Evolutionary conservation across 345 rosid genomes (phyloP).

Genomic region (Rhodamnia rubescens): DNA sequence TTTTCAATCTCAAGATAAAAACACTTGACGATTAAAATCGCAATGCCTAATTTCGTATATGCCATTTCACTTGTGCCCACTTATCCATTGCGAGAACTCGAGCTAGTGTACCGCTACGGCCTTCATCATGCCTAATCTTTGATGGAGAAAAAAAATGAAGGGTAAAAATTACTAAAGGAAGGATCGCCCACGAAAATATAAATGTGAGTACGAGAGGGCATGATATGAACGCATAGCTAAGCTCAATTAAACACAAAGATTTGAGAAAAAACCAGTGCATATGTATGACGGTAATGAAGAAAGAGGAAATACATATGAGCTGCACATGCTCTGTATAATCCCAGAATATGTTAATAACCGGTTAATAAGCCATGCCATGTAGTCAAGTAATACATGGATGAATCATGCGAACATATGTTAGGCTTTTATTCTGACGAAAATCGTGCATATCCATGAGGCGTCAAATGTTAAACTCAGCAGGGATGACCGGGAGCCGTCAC

Average conservation of each 20-base stretch:
- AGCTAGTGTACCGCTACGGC: background rate
- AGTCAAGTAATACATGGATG: background rate
- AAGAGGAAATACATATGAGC: background rate
- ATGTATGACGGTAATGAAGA: background rate
- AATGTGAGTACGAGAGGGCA: background rate
- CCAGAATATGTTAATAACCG: background rate
- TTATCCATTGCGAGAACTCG: background rate
- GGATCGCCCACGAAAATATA: background rate
- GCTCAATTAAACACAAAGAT: background rate
- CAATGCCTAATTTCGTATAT: background rate
- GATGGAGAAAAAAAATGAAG: background rate
- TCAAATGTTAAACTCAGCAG: background rate
- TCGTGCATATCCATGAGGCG: background rate
- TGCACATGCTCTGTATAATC: background rate
- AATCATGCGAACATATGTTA: no score
- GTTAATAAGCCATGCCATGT: background rate
- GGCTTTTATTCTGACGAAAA: background rate
- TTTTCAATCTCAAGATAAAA: background rate
- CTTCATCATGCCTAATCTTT: background rate
- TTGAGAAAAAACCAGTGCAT: background rate
- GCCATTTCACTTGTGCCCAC: background rate
- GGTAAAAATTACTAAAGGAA: no score
- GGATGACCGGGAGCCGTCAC: background rate
- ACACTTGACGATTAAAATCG: background rate
- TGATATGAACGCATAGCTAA: background rate